These are phyloP conservation scores for Fusarium musae DNA, from an alignment of 2,329 filamentous ascomycete species.

Conservation along the genomic window DNA sequence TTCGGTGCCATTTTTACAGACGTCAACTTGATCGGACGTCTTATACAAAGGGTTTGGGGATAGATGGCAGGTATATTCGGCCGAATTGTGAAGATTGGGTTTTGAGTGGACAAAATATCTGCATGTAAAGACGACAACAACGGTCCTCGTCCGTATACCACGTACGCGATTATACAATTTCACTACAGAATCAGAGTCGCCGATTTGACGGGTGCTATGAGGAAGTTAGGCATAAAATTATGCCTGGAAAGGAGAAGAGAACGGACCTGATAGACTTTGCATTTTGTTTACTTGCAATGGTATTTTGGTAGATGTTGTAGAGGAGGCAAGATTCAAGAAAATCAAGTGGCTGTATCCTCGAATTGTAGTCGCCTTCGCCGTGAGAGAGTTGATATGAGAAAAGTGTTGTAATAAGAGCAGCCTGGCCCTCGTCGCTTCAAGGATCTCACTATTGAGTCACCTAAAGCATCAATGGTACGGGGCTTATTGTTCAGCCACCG, in stretches of 20 bases:
- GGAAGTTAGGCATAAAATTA: not conserved
- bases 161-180: not conserved
- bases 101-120: not conserved
- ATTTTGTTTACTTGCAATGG: conserved; percentile 25
- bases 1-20: conserved; percentile 31
- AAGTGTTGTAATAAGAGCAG: conserved; percentile 22
- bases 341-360: not conserved
- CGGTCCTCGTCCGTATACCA: conserved; percentile 1
- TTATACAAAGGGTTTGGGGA: not conserved
- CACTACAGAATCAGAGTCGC: conserved; percentile 19
- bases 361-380: not conserved
- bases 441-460: conserved; percentile 32
- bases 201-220: conserved; percentile 9
- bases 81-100: not conserved
- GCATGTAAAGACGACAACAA: not conserved
- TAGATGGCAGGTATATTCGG: not conserved
- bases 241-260: not conserved
- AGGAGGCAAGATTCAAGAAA: not conserved
- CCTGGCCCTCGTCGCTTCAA: conserved; percentile 37
- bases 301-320: not conserved
- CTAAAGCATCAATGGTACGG: conserved; percentile 36
- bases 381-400: not conserved
- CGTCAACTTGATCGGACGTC: not conserved
- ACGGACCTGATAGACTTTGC: conserved; percentile 29
- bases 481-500: conserved; percentile 58